These are phyloP conservation scores for Corylus americana DNA, from an alignment of 306 rosid genomes.

Conservation along the genomic window DNA sequence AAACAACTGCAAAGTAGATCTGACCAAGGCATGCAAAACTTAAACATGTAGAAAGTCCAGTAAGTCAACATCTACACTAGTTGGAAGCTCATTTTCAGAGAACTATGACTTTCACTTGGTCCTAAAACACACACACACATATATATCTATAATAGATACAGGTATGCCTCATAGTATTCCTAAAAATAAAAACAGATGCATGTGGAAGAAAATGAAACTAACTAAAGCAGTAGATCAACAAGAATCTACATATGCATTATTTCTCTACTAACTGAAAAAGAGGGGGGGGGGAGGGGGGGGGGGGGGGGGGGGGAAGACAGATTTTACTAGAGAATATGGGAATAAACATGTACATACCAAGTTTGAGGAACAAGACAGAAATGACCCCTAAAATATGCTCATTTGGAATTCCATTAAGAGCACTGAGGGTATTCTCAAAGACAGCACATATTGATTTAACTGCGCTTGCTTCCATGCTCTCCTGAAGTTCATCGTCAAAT, in stretches of 20 bases:
- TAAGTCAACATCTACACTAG: neutral
- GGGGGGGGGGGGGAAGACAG: neutral
- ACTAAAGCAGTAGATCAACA: neutral
- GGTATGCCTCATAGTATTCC: neutral
- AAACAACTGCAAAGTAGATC: neutral
- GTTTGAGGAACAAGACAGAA: conserved; percentile 71
- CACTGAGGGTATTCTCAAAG: conserved; percentile 59
- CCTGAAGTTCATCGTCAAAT: conserved; percentile 37
- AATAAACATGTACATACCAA: conserved; percentile 51
- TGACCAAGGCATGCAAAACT: neutral
- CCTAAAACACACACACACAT: neutral
- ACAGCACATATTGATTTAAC: conserved; percentile 56
- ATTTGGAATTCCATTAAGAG: conserved; percentile 56
- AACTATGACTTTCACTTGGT: neutral
- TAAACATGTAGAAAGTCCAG: neutral
- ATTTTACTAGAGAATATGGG: neutral
- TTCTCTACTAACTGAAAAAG: neutral
- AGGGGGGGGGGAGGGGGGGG: too few relatives aligned
- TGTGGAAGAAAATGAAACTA: neutral
- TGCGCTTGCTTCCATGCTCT: conserved; percentile 43
- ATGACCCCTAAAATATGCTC: conserved; percentile 66
- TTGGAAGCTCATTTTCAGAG: neutral
- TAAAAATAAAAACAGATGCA: neutral
- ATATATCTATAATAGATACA: too few relatives aligned
- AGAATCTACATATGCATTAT: neutral